Percentiles rank a stretch among this genome's conserved stretches.
These are phyloP conservation scores for Penicillium paradoxum DNA, from an alignment of 495 filamentous ascomycete genomes.

Conservation along the genomic window DNA sequence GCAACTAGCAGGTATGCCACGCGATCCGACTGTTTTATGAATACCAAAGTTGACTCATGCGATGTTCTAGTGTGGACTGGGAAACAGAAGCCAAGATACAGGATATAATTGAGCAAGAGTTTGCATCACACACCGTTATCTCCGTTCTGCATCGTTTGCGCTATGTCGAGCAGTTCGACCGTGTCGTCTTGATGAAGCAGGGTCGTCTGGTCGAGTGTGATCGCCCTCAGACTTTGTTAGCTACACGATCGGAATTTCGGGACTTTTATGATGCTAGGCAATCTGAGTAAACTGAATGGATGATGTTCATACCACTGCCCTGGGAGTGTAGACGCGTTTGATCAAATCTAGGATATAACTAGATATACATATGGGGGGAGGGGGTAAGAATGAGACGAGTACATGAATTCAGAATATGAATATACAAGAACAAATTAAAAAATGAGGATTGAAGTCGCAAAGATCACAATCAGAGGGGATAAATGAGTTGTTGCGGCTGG, in stretches of 20 bases:
- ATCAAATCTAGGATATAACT: too few relatives aligned
- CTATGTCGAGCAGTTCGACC: constrained; percentile 39
- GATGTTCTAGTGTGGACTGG: constrained; percentile 16
- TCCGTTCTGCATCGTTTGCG: constrained; percentile 38
- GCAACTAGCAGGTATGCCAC: constrained; percentile 22
- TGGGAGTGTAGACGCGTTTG: too few relatives aligned
- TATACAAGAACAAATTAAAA: too few relatives aligned
- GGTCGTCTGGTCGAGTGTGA: constrained; percentile 35
- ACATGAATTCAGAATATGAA: too few relatives aligned
- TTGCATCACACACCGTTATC: constrained; percentile 38
- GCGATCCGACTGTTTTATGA: constrained; percentile 1
- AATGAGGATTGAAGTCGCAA: too few relatives aligned
- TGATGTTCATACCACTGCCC: background rate
- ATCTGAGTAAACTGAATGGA: background rate
- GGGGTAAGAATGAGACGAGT: too few relatives aligned
- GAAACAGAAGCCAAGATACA: constrained; percentile 24
- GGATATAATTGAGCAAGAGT: constrained; percentile 25
- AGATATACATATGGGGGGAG: too few relatives aligned
- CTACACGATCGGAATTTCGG: constrained; percentile 4
- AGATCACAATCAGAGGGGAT: background rate
- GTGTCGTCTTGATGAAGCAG: constrained; percentile 32
- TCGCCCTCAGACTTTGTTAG: constrained; percentile 25
- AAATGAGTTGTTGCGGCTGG: background rate
- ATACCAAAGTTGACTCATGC: background rate
- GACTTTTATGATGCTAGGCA: background rate